Evolutionary conservation across 1,284 basidiomycete species (phyloP).

Genomic region (Fomitiporia mediterranea): DNA sequence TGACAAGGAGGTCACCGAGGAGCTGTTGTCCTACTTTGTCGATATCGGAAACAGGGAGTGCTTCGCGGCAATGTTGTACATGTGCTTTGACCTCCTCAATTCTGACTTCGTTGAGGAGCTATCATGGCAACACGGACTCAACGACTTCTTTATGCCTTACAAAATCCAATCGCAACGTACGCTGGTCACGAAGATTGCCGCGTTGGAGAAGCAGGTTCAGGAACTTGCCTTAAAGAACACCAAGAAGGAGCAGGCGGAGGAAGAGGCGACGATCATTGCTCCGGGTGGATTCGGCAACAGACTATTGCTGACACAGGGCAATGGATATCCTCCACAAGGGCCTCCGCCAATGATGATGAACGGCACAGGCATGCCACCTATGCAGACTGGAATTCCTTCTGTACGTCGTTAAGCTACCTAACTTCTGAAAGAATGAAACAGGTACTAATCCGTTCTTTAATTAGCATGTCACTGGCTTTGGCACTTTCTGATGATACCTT

Average conservation of each 20-base stretch:
- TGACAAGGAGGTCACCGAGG: conserved; percentile 85
- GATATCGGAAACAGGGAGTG: conserved; percentile 99
- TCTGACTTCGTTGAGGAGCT: conserved; percentile 92
- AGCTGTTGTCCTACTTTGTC: conserved; percentile 90
- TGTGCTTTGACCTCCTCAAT: conserved; percentile 90
- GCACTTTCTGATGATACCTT: conserved; percentile 19
- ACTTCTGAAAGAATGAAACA: no score
- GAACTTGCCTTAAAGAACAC: conserved; percentile 76
- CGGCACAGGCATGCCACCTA: conserved; percentile 35
- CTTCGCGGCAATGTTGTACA: conserved; percentile 86
- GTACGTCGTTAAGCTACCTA: neutral
- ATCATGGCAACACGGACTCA: conserved; percentile 91
- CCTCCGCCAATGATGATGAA: conserved; percentile 40
- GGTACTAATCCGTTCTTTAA: neutral
- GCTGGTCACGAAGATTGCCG: conserved; percentile 54
- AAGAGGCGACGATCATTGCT: conserved; percentile 79
- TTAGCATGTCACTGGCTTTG: conserved; percentile 23
- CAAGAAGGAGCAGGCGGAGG: conserved; percentile 84
- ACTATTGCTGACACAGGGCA: conserved; percentile 61
- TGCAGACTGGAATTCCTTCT: conserved; percentile 33
- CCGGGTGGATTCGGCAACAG: conserved; percentile 60
- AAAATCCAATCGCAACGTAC: conserved; percentile 83
- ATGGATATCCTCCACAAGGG: conserved; percentile 49
- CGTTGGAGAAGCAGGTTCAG: conserved; percentile 79
- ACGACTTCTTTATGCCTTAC: conserved; percentile 96